A percentile compares a stretch with the other conserved stretches of the same genome.
These are phyloP conservation scores for Scenedesmus sp. DNA, from an alignment of 163 green algal genomes.

Conservation along the genomic window DNA sequence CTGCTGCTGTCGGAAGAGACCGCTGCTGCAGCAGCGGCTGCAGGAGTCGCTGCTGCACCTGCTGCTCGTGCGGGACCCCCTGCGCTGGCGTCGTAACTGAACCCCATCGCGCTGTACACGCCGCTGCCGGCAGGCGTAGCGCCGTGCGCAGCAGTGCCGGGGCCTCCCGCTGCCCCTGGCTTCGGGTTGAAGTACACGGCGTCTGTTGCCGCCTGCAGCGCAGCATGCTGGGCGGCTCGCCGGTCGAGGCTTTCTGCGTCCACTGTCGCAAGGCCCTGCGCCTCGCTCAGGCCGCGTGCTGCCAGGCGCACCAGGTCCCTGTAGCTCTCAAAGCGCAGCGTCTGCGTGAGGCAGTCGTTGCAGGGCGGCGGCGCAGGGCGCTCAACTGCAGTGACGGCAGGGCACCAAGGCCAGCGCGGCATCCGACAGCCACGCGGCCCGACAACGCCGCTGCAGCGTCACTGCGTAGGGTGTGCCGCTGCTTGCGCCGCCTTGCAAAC, in stretches of 20 bases:
- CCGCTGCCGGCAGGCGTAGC: constrained; percentile 31
- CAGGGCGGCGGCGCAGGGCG: background rate
- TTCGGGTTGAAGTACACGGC: constrained; percentile 40
- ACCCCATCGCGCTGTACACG: constrained; percentile 51
- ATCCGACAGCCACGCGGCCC: background rate
- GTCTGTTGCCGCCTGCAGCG: constrained; percentile 54
- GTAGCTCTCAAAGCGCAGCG: constrained; percentile 80
- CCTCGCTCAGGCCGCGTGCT: constrained; percentile 67
- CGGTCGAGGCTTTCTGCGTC: constrained; percentile 75
- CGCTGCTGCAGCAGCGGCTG: background rate
- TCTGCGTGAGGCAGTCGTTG: constrained; percentile 60
- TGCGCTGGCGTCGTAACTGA: constrained; percentile 38
- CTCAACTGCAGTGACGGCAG: background rate
- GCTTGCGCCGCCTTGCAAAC: no score
- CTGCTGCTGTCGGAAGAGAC: background rate
- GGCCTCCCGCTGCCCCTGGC: background rate
- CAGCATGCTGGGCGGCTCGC: constrained; percentile 60
- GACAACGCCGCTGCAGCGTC: background rate
- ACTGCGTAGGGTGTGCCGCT: no score
- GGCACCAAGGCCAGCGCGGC: background rate
- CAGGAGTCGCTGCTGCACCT: background rate
- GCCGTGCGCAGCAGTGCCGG: background rate
- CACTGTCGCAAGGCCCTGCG: constrained; percentile 63
- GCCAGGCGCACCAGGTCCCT: constrained; percentile 77
- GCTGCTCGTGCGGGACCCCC: background rate